Evolutionary conservation across 768 basidiomycete genomes (phyloP).

Genomic region (Tricholoma flavovirens): DNA sequence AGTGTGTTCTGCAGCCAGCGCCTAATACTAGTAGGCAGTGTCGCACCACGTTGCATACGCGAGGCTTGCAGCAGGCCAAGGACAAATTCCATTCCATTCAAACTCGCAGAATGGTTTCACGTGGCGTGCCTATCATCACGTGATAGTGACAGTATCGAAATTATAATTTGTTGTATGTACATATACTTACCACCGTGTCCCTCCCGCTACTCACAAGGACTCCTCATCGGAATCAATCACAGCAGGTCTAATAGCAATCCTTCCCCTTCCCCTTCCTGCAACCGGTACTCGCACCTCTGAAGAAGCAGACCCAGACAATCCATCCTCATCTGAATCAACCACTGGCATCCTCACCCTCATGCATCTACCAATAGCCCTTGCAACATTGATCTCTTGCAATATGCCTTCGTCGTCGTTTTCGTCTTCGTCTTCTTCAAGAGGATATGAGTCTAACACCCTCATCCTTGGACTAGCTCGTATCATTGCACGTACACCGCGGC

Average conservation of each 20-base stretch:
- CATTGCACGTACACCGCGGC: background rate
- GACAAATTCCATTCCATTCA: background rate
- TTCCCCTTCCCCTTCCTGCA: background rate
- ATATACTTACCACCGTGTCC: too few species aligned
- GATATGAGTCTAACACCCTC: background rate
- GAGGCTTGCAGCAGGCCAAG: background rate
- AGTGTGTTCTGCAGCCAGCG: background rate
- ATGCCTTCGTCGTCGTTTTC: background rate
- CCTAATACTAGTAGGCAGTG: background rate
- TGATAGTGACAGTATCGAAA: background rate
- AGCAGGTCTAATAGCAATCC: background rate
- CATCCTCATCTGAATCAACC: background rate
- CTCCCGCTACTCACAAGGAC: background rate
- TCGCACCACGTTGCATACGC: conserved; percentile 9
- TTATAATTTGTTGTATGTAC: background rate
- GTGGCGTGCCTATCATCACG: background rate
- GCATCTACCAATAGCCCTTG: background rate
- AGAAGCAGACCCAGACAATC: background rate
- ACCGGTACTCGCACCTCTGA: background rate
- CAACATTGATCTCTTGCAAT: background rate
- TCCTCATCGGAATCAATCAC: conserved; percentile 6
- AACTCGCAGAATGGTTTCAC: too few species aligned
- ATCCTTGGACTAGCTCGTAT: background rate
- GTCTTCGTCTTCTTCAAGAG: background rate
- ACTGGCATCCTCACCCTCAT: background rate